Evolutionary conservation across 1,284 basidiomycete genomes (phyloP).

Genomic region (Ustilago crameri): DNA sequence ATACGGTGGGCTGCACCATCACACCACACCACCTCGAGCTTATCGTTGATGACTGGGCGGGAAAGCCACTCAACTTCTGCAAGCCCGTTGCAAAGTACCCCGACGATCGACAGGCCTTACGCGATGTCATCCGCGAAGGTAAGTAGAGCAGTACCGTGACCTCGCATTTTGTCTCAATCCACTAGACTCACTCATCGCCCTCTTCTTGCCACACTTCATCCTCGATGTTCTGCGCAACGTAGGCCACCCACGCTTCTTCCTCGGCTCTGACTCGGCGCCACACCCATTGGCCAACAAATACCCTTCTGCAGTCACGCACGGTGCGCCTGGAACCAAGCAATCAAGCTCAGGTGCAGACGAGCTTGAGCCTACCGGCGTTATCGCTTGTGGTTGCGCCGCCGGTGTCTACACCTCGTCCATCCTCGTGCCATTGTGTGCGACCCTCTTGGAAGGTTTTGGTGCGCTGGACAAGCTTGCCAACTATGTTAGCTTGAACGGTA

Average conservation of each 20-base stretch:
- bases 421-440: constrained; percentile 65
- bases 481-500: constrained; percentile 61
- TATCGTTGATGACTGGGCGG: constrained; percentile 96
- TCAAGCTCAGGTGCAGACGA: constrained; percentile 36
- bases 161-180: background rate
- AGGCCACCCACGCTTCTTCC: constrained; percentile 94
- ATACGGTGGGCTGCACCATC: constrained; percentile 94
- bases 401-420: constrained; percentile 67
- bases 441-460: constrained; percentile 65
- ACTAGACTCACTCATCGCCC: too few relatives aligned
- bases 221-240: background rate
- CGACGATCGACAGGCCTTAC: constrained; percentile 86
- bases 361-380: constrained; percentile 44
- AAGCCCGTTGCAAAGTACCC: constrained; percentile 98
- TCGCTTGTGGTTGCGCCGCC: constrained; percentile 64
- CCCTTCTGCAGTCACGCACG: constrained; percentile 68
- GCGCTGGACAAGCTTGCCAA: constrained; percentile 61
- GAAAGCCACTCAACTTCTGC: constrained; percentile 95
- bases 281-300: constrained; percentile 86
- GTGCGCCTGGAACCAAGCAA: constrained; percentile 38
- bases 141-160: constrained; percentile 22
- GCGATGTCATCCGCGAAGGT: constrained; percentile 76
- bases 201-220: background rate
- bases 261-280: constrained; percentile 96
- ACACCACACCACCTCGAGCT: constrained; percentile 95